Percentiles rank a stretch among this genome's conserved stretches.
Evolutionary conservation across 176 grass and related monocot species (phyloP).

Genomic region (Poa annua): DNA sequence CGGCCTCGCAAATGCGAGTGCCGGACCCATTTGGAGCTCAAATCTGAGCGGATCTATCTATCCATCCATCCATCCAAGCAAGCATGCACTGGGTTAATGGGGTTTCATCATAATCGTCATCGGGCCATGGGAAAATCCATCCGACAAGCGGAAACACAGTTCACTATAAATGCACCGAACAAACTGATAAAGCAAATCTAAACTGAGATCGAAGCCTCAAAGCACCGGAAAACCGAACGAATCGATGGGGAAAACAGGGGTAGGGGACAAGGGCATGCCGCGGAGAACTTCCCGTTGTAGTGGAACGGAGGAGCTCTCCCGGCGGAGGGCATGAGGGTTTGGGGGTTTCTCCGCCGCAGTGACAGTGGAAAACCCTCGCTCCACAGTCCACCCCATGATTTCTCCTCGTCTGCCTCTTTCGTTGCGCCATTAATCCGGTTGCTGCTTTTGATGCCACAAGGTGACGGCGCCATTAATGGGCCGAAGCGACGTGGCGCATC

Average conservation of each 20-base stretch:
- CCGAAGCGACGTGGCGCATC: too few species aligned
- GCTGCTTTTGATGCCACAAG: not conserved
- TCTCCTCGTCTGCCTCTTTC: not conserved
- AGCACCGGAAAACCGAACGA: not conserved
- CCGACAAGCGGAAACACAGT: not conserved
- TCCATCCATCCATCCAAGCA: slow-evolving; percentile 11
- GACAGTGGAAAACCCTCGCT: not conserved
- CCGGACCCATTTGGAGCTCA: not conserved
- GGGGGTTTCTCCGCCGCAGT: not conserved
- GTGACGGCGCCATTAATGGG: too few species aligned
- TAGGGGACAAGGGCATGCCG: not conserved
- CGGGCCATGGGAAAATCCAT: slow-evolving; percentile 34
- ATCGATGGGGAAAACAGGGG: not conserved
- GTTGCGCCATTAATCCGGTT: not conserved
- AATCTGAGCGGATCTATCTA: slow-evolving; percentile 33
- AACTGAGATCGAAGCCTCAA: not conserved
- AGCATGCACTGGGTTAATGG: not conserved
- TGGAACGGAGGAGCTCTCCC: not conserved
- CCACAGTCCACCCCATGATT: not conserved
- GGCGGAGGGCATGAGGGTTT: not conserved
- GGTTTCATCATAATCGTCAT: slow-evolving; percentile 28
- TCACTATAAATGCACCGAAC: not conserved
- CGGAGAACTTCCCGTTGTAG: not conserved
- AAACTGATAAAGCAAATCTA: not conserved
- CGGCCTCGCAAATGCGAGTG: slow-evolving; percentile 17